A percentile compares a stretch with the other conserved stretches of the same genome.
Conservation (phyloP, 1,139 yeast species). For the Candida sanyaensis region DNA sequence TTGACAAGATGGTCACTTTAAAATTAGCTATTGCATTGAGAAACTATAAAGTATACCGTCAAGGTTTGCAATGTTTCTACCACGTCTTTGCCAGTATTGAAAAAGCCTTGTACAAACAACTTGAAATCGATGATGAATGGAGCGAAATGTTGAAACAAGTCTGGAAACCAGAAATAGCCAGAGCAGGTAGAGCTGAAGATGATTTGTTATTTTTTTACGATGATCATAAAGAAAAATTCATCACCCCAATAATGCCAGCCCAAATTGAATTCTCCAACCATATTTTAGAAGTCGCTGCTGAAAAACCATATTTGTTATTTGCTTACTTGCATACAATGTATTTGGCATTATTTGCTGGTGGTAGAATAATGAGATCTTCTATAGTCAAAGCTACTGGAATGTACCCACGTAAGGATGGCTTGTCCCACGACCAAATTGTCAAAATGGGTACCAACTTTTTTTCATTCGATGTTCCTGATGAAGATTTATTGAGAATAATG, state of each 20-base stretch:
- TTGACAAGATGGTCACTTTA: slow-evolving; percentile 68
- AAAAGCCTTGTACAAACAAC: slow-evolving; percentile 49
- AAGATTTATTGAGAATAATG: slow-evolving; percentile 58
- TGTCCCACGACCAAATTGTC: slow-evolving; percentile 61
- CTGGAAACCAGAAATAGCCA: slow-evolving; percentile 72
- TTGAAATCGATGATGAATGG: slow-evolving; percentile 44
- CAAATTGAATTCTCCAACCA: slow-evolving; percentile 66
- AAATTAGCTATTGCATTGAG: slow-evolving; percentile 75
- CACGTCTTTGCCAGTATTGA: slow-evolving; percentile 76
- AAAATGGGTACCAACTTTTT: slow-evolving; percentile 69
- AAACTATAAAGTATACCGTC: slow-evolving; percentile 76
- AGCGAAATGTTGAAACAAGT: slow-evolving; percentile 48
- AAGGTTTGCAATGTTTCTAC: slow-evolving; percentile 77
- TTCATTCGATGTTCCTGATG: slow-evolving; percentile 70
- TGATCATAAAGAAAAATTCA: slow-evolving; percentile 55
- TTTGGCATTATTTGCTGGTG: slow-evolving; percentile 86
- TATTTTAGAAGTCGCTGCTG: slow-evolving; percentile 52
- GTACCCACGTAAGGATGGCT: slow-evolving; percentile 71
- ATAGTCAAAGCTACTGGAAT: slow-evolving; percentile 68
- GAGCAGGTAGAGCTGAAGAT: slow-evolving; percentile 56
- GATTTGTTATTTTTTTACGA: slow-evolving; percentile 72
- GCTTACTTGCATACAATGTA: slow-evolving; percentile 91
- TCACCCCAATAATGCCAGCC: slow-evolving; percentile 55
- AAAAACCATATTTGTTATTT: slow-evolving; percentile 68
- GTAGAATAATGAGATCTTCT: slow-evolving; percentile 69